Evolutionary conservation across 441 rosid species (phyloP).

Genomic region (Isatis lusitanica): DNA sequence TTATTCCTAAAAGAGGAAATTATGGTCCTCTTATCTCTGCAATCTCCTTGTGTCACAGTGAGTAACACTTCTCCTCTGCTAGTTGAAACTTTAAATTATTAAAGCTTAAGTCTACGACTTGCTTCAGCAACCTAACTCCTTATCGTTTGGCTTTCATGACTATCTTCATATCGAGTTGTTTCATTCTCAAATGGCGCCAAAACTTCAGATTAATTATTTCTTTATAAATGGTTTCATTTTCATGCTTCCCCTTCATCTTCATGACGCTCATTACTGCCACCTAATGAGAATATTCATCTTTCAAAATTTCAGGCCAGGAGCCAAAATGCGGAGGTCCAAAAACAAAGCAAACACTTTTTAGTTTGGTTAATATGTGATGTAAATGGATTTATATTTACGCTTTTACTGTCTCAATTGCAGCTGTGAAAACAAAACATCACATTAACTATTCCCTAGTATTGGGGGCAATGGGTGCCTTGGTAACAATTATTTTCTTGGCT

Average conservation of each 20-base stretch:
- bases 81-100: no score
- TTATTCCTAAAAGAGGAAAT: conserved; percentile 23
- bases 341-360: not conserved
- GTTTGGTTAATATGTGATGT: not conserved
- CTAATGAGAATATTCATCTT: not conserved
- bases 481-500: conserved; percentile 12
- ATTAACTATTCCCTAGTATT: not conserved
- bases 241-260: not conserved
- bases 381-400: not conserved
- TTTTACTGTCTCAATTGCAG: conserved; percentile 9
- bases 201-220: no score
- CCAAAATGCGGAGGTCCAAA: conserved; percentile 23
- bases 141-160: no score
- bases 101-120: no score
- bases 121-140: no score
- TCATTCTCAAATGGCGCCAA: no score
- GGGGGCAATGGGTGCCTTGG: not conserved
- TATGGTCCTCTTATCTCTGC: conserved; percentile 38
- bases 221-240: no score
- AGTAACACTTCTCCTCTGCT: not conserved
- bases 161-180: not conserved
- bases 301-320: conserved; percentile 12
- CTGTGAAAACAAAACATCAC: not conserved
- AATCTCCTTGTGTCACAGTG: conserved; percentile 45
- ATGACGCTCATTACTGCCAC: not conserved